phyloP scores from a whole-genome alignment of 352 stramenopile genomes.

The Thalassiosira mediterranea region DNA sequence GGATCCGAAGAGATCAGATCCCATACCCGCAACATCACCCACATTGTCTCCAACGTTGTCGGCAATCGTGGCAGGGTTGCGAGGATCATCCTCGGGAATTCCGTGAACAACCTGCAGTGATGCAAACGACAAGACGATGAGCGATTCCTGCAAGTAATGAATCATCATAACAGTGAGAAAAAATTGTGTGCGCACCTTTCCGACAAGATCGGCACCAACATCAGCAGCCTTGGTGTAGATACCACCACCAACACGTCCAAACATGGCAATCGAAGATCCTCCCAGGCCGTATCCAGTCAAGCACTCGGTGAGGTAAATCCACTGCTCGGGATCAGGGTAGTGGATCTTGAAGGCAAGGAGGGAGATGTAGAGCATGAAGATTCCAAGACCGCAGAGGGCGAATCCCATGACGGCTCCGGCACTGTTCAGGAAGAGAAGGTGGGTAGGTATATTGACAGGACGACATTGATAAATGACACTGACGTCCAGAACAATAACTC shows the following conservation, averaged over 20 bases:
- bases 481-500: too few species aligned
- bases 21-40: constrained; percentile 99
- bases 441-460: constrained; percentile 60
- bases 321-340: constrained; percentile 85
- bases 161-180: too few species aligned
- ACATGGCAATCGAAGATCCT: constrained; percentile 98
- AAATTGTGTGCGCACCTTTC: constrained; percentile 88
- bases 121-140: too few species aligned
- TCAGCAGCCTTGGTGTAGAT: constrained; percentile 99
- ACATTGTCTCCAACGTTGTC: constrained; percentile 99
- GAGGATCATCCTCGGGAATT: constrained; percentile 99
- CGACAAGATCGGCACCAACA: constrained; percentile 98
- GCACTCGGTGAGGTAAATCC: constrained; percentile 91
- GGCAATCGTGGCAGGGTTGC: constrained; percentile 99
- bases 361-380: constrained; percentile 97
- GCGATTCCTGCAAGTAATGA: too few species aligned
- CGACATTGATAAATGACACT: neutral
- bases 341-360: constrained; percentile 92
- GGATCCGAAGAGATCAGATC: constrained; percentile 98
- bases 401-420: constrained; percentile 99
- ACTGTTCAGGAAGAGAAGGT: constrained; percentile 10
- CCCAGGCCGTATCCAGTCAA: constrained; percentile 98
- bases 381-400: constrained; percentile 93
- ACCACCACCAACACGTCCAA: constrained; percentile 98
- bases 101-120: constrained; percentile 89